phyloP scores from a whole-genome alignment of 2,329 filamentous ascomycete genomes.

The Drechmeria coniospora region DNA sequence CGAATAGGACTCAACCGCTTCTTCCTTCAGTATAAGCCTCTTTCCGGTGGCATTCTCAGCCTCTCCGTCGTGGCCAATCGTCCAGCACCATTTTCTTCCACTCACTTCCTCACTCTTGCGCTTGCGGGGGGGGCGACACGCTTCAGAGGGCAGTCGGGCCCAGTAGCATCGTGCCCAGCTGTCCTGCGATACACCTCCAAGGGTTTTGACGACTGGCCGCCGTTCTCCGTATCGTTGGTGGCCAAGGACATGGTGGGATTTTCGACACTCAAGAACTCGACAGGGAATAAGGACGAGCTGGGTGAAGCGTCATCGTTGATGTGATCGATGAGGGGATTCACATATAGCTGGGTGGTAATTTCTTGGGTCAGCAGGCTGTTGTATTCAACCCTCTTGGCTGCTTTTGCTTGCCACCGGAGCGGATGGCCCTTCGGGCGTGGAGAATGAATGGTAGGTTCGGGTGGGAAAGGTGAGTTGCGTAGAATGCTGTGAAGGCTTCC shows the following conservation, averaged over 20 bases:
- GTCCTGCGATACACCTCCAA: conserved; percentile 49
- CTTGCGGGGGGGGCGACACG: conserved; percentile 35
- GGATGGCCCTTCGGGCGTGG: conserved; percentile 39
- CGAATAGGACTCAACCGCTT: too few relatives aligned
- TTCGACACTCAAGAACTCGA: conserved; percentile 24
- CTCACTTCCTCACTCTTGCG: conserved; percentile 34
- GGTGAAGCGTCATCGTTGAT: conserved; percentile 41
- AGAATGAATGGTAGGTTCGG: conserved; percentile 32
- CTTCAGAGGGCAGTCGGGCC: conserved; percentile 21
- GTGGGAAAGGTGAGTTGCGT: conserved; percentile 48
- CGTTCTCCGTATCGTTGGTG: conserved; percentile 40
- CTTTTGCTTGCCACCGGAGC: conserved; percentile 36
- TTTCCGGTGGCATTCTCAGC: conserved; percentile 24
- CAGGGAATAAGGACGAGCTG: conserved; percentile 19
- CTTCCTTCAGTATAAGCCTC: too few relatives aligned
- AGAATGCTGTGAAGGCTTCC: conserved; percentile 47
- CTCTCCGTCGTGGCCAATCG: conserved; percentile 39
- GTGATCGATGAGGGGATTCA: conserved; percentile 47
- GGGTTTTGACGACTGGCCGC: conserved; percentile 45
- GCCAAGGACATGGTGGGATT: conserved; percentile 36
- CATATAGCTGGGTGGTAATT: conserved; percentile 47
- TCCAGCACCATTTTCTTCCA: conserved; percentile 56
- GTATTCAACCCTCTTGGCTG: conserved; percentile 42
- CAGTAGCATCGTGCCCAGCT: conserved; percentile 27
- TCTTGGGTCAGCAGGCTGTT: conserved; percentile 47